Evolutionary conservation across 495 filamentous ascomycete species (phyloP).

Genomic region (Parathielavia appendiculata): DNA sequence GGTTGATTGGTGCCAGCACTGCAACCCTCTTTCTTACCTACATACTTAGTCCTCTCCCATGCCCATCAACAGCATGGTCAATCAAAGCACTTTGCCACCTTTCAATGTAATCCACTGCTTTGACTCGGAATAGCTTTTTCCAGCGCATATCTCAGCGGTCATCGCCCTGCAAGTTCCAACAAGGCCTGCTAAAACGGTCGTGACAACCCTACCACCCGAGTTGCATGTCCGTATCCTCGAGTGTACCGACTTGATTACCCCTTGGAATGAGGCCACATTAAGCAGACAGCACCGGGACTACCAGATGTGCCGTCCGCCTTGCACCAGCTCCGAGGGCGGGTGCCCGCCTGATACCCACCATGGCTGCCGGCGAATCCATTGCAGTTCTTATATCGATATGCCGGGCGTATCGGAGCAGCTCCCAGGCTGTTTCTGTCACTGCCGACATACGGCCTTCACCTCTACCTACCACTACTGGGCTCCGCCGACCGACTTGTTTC

Average conservation of each 20-base stretch:
- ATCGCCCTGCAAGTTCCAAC: no score
- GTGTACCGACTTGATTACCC: conserved; percentile 16
- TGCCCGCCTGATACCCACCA: conserved; percentile 3
- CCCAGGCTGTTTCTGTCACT: conserved; percentile 12
- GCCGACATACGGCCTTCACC: conserved; percentile 3
- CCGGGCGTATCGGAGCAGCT: not conserved
- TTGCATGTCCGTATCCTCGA: conserved; percentile 7
- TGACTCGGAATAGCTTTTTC: no score
- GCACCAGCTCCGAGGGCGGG: not conserved
- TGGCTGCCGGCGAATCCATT: not conserved
- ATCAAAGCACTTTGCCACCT: no score
- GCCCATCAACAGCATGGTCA: no score
- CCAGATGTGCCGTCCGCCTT: not conserved
- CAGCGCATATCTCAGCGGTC: no score
- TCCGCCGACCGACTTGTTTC: conserved; percentile 8
- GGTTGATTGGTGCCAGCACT: no score
- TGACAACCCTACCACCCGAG: conserved; percentile 3
- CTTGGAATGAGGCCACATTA: conserved; percentile 12
- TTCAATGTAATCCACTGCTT: no score
- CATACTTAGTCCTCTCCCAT: no score
- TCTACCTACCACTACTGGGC: conserved; percentile 12
- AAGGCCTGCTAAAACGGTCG: not conserved
- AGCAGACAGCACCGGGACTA: conserved; percentile 1
- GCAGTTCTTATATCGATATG: not conserved
- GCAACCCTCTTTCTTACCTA: no score